These are phyloP conservation scores for Phytophthora citrophthora DNA, from an alignment of 352 stramenopile species.

Conservation along the genomic window DNA sequence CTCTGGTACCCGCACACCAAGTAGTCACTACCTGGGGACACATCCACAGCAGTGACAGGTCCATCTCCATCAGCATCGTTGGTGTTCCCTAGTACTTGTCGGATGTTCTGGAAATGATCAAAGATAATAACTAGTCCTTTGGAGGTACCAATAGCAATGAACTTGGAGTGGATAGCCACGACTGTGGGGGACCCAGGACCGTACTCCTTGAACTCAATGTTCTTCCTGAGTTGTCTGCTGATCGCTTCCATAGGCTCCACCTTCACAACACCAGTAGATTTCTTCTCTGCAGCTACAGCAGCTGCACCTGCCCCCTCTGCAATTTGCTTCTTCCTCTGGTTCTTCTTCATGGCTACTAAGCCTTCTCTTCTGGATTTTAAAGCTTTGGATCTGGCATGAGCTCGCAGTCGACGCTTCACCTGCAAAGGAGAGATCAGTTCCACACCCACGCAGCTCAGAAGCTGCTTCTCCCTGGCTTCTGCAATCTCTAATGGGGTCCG, in stretches of 20 bases:
- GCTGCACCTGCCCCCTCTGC: constrained; percentile 33
- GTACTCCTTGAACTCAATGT: constrained; percentile 92
- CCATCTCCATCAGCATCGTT: constrained; percentile 77
- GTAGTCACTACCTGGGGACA: constrained; percentile 89
- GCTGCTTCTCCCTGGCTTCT: constrained; percentile 77
- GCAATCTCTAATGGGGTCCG: constrained; percentile 78
- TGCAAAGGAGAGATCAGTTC: constrained; percentile 84
- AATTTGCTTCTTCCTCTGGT: constrained; percentile 59
- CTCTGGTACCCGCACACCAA: constrained; percentile 94
- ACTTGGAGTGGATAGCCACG: constrained; percentile 96
- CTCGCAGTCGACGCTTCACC: constrained; percentile 78
- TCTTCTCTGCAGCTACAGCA: constrained; percentile 42
- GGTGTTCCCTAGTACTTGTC: constrained; percentile 89
- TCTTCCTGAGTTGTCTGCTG: constrained; percentile 90
- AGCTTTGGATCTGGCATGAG: constrained; percentile 65
- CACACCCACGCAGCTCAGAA: constrained; percentile 84
- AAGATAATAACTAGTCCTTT: constrained; percentile 95
- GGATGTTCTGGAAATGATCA: constrained; percentile 96
- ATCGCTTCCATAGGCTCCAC: constrained; percentile 91
- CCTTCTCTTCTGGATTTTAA: constrained; percentile 46
- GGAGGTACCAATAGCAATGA: constrained; percentile 97
- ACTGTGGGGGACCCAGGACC: constrained; percentile 92
- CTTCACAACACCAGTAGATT: constrained; percentile 84
- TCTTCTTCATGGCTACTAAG: constrained; percentile 43
- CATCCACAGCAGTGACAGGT: constrained; percentile 88